Evolutionary conservation across 306 rosid species (phyloP).

Genomic region (Aeschynomene evenia): DNA sequence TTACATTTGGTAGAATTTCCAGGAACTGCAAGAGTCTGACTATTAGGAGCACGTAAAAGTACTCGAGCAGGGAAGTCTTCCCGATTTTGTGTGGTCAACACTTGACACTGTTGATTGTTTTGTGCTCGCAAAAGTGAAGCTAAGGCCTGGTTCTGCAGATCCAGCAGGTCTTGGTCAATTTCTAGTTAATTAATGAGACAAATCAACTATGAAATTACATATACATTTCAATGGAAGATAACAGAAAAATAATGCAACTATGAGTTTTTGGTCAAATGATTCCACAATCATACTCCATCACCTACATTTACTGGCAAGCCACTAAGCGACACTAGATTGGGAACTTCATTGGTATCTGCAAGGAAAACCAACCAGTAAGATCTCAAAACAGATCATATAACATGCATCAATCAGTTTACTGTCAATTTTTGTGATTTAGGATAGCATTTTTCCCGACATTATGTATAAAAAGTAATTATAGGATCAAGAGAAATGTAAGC

Average conservation of each 20-base stretch:
- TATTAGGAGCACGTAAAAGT: constrained; percentile 17
- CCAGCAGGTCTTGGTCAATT: constrained; percentile 4
- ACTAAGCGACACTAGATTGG: constrained; percentile 13
- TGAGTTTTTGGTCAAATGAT: constrained; percentile 16
- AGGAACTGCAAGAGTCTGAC: constrained; percentile 18
- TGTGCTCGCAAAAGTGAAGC: constrained; percentile 41
- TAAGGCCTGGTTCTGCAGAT: constrained; percentile 23
- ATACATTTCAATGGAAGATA: constrained; percentile 5
- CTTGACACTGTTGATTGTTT: constrained; percentile 28
- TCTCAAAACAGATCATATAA: constrained; percentile 2
- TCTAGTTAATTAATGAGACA: constrained; percentile 20
- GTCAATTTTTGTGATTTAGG: neutral
- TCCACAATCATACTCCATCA: constrained; percentile 17
- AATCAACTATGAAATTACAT: constrained; percentile 9
- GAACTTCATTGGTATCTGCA: constrained; percentile 41
- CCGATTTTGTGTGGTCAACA: constrained; percentile 30
- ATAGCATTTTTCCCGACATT: neutral
- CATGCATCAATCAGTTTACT: neutral
- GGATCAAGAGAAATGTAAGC: neutral
- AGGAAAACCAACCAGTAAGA: constrained; percentile 19
- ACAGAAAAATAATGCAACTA: neutral
- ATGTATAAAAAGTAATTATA: neutral
- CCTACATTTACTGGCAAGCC: constrained; percentile 49
- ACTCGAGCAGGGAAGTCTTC: constrained; percentile 32
- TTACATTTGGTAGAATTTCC: constrained; percentile 20